phyloP scores from a whole-genome alignment of 2,329 filamentous ascomycete species.

The Tolypocladium pustulatum region DNA sequence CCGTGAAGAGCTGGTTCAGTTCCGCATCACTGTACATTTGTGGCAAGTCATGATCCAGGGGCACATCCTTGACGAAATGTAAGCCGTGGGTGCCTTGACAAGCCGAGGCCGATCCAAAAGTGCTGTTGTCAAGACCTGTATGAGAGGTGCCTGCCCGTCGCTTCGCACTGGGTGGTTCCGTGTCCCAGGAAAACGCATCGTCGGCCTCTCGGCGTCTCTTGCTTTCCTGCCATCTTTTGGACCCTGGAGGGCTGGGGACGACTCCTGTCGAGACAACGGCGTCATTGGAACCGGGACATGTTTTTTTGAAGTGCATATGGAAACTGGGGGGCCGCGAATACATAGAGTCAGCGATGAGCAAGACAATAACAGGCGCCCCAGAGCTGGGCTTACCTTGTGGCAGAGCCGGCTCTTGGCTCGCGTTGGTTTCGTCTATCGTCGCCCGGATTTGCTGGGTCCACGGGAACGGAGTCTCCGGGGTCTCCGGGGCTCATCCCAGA shows the following conservation, averaged over 20 bases:
- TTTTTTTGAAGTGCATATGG: background rate
- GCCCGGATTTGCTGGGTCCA: background rate
- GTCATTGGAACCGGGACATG: background rate
- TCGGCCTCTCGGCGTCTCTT: background rate
- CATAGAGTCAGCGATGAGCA: background rate
- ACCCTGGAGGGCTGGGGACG: background rate
- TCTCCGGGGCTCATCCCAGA: background rate
- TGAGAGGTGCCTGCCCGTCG: background rate
- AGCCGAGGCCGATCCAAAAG: background rate
- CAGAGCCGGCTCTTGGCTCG: background rate
- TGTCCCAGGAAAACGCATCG: background rate
- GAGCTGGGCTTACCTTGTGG: background rate
- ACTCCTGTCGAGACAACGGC: background rate
- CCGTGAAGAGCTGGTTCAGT: background rate
- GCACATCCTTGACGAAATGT: background rate
- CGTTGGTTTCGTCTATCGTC: background rate
- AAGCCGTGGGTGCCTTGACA: background rate
- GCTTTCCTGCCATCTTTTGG: background rate
- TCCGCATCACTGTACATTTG: background rate
- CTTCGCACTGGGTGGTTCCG: background rate
- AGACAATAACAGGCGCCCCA: background rate
- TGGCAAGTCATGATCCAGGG: background rate
- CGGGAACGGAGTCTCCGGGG: background rate
- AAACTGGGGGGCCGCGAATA: background rate
- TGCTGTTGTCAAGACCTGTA: background rate